Evolutionary conservation across 2,329 filamentous ascomycete species (phyloP), one percentile per base, ranked within the genome.

Genomic region (Shiraia sp.): DNA sequence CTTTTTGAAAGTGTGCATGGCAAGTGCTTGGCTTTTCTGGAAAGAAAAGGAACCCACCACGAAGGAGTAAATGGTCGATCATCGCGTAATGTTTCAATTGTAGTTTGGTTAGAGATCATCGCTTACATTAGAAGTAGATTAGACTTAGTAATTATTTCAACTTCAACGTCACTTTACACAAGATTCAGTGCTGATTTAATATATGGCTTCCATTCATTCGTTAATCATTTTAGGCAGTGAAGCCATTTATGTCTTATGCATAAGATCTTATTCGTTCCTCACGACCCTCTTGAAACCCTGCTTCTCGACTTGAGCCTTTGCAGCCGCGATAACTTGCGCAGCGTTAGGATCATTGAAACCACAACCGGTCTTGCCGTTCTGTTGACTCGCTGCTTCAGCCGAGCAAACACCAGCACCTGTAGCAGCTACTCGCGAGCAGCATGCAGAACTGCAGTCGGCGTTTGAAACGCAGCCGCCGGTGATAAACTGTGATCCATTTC

Each of bases 341-440:
- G 59, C 55, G 31, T 65, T 63, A 9, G 61, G 61, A 27, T 65
- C 61, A 1, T 29, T 41, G 37, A 65, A 63, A 19, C 57, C 59
- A 30, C 61, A 65, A 7, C 61, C 60, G 5, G 53, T 59, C 55
- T 65, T 65, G 22, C 60, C 61, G 30, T 57, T 59, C 49, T 65
- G 61, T 34, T 54, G 42, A 28, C 48, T 49, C 1, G 60, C 61
- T 26, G 53, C 61, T 36, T 62, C 61, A 13, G 51, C 60, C 33
- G 49, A 55, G 52, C 60, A 65, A 9, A 65, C 54, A 13, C 61
- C 61, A 12, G 51, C 42, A 9, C 56, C 57, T 2, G 48, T 55
- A 6, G 50, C 42, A 0, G 44, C 51, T 17, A 53, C 51, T 31
- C 59, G 45, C 23, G 53, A 46, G 40, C 61, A 65, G 53, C 61